phyloP scores from a whole-genome alignment of 1,139 yeast genomes.

The Williopsis jadinii region DNA sequence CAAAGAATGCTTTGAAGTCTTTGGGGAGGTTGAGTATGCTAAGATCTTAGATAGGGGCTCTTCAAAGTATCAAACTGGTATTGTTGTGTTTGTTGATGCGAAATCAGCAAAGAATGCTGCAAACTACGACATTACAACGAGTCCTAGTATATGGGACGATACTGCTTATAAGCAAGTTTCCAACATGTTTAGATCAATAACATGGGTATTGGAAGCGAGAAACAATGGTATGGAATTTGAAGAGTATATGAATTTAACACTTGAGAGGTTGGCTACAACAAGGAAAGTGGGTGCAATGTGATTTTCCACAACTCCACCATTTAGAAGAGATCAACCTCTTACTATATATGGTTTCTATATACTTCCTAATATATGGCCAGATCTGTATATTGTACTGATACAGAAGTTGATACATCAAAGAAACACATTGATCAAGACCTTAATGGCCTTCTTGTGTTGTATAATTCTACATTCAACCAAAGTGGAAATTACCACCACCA shows the following conservation, averaged over 20 bases:
- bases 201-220: conserved; percentile 5
- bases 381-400: not conserved
- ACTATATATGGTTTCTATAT: not conserved
- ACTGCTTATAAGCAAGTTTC: conserved; percentile 17
- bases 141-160: conserved; percentile 13
- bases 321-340: too few relatives aligned
- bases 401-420: not conserved
- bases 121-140: conserved; percentile 8
- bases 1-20: conserved; percentile 16
- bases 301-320: not conserved
- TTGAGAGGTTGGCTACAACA: conserved; percentile 6
- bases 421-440: too few relatives aligned
- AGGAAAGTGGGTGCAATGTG: not conserved
- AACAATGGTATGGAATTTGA: conserved; percentile 10
- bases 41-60: conserved; percentile 8
- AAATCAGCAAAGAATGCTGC: conserved; percentile 11
- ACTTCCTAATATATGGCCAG: not conserved
- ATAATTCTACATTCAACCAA: conserved; percentile 2
- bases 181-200: conserved; percentile 11
- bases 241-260: conserved; percentile 12
- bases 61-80: conserved; percentile 14
- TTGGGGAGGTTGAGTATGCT: conserved; percentile 15
- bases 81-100: conserved; percentile 8
- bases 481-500: conserved; percentile 4
- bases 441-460: too few relatives aligned